A percentile compares a stretch with the other conserved stretches of the same genome.
These are phyloP conservation scores for Lodderomyces oxycetoniae DNA, from an alignment of 1,139 yeast species.

Conservation along the genomic window DNA sequence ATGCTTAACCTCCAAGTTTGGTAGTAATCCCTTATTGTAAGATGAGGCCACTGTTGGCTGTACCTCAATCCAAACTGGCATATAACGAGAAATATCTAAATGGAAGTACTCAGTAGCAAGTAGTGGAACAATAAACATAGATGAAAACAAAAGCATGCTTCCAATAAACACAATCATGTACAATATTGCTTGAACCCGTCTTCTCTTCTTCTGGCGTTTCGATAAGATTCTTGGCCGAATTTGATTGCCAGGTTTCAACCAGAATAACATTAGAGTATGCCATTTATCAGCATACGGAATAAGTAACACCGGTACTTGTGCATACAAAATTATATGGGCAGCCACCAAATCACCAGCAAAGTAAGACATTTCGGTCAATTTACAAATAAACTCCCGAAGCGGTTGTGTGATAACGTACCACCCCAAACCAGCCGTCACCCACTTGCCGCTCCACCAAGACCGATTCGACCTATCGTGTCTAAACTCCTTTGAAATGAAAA, in stretches of 20 bases:
- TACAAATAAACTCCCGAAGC: slow-evolving; percentile 49
- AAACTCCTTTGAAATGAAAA: slow-evolving; percentile 47
- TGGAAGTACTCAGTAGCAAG: slow-evolving; percentile 26
- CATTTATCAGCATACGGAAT: slow-evolving; percentile 62
- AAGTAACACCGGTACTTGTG: slow-evolving; percentile 49
- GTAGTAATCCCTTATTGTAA: slow-evolving; percentile 36
- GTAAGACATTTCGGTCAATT: slow-evolving; percentile 49
- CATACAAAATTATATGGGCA: slow-evolving; percentile 48
- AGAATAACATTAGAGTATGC: slow-evolving; percentile 76
- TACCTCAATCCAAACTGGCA: slow-evolving; percentile 36
- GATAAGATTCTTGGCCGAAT: slow-evolving; percentile 36
- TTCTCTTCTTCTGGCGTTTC: slow-evolving; percentile 28
- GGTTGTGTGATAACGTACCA: slow-evolving; percentile 51
- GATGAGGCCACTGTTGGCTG: slow-evolving; percentile 36
- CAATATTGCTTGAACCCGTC: slow-evolving; percentile 31
- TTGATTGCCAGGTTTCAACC: slow-evolving; percentile 67
- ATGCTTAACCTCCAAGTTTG: slow-evolving; percentile 15
- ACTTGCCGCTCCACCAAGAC: slow-evolving; percentile 70
- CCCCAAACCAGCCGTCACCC: slow-evolving; percentile 53
- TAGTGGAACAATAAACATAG: slow-evolving; percentile 40
- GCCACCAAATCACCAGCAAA: slow-evolving; percentile 50
- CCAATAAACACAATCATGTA: slow-evolving; percentile 35
- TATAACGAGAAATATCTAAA: slow-evolving; percentile 32
- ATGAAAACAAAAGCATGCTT: slow-evolving; percentile 31
- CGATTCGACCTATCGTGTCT: slow-evolving; percentile 46